Conservation (phyloP, 495 filamentous ascomycete species). For the Daldinia concentrica region DNA sequence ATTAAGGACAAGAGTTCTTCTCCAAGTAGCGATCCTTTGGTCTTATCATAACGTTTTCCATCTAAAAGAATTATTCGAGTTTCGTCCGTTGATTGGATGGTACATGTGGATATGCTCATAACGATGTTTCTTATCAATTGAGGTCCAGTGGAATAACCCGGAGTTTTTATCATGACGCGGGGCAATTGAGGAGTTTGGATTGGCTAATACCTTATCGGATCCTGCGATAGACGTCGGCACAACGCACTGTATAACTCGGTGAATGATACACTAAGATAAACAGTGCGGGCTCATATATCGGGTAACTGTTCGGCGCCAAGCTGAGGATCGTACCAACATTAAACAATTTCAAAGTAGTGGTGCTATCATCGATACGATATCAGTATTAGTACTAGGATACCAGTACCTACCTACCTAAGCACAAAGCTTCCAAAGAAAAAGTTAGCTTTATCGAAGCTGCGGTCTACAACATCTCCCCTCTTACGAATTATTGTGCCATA, state of each 20-base stretch:
- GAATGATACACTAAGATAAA: background rate
- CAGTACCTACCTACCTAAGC: background rate
- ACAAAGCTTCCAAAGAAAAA: conserved; percentile 22
- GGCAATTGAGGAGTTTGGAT: conserved; percentile 25
- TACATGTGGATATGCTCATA: conserved; percentile 14
- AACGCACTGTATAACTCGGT: conserved; percentile 14
- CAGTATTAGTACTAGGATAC: background rate
- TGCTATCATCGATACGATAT: conserved; percentile 38
- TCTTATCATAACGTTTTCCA: too few relatives aligned
- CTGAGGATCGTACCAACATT: conserved; percentile 38
- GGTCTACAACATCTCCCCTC: background rate
- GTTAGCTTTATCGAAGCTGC: conserved; percentile 25
- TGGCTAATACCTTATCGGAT: conserved; percentile 19
- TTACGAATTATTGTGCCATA: background rate
- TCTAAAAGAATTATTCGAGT: too few relatives aligned
- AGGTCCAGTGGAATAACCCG: conserved; percentile 18
- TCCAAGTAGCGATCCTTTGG: too few relatives aligned
- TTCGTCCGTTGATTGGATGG: too few relatives aligned
- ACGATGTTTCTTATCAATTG: conserved; percentile 38
- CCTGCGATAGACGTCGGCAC: background rate
- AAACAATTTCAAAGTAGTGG: conserved; percentile 33
- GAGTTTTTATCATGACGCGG: conserved; percentile 38
- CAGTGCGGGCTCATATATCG: conserved; percentile 28
- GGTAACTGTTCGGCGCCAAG: conserved; percentile 37
- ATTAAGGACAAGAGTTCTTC: too few relatives aligned